Conservation (phyloP, 2,329 filamentous ascomycete species). For the Dactylella cylindrospora region DNA sequence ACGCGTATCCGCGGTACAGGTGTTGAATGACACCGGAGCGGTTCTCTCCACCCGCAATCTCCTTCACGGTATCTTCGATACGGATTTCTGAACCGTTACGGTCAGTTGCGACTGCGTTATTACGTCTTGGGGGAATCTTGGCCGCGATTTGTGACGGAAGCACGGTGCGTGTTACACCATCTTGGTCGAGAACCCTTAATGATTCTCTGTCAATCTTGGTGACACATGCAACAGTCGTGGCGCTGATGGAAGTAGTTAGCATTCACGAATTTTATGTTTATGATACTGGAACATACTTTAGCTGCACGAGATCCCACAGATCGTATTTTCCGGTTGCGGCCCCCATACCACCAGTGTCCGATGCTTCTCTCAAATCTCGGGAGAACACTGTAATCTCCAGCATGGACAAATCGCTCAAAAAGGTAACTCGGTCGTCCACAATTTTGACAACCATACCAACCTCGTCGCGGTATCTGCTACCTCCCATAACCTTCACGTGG, state of each 20-base stretch:
- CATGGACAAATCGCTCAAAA: slow-evolving; percentile 89
- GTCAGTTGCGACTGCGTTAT: slow-evolving; percentile 80
- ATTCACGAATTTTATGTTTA: slow-evolving; percentile 25
- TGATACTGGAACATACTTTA: slow-evolving; percentile 63
- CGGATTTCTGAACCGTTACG: slow-evolving; percentile 91
- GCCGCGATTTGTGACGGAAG: slow-evolving; percentile 91
- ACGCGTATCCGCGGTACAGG: slow-evolving; percentile 89
- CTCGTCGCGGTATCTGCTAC: slow-evolving; percentile 90
- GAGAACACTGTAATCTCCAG: slow-evolving; percentile 96
- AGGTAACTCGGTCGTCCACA: slow-evolving; percentile 84
- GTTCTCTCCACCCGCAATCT: slow-evolving; percentile 75
- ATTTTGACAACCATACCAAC: slow-evolving; percentile 97
- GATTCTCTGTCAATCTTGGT: slow-evolving; percentile 95
- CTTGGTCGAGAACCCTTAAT: slow-evolving; percentile 84
- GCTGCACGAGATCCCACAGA: slow-evolving; percentile 88
- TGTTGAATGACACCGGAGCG: slow-evolving; percentile 87
- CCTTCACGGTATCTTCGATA: slow-evolving; percentile 86
- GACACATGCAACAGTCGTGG: slow-evolving; percentile 86
- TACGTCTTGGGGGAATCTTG: slow-evolving; percentile 77
- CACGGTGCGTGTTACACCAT: slow-evolving; percentile 76
- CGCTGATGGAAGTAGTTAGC: slow-evolving; percentile 55
- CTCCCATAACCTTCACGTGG: slow-evolving; percentile 97
- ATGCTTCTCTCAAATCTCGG: slow-evolving; percentile 90
- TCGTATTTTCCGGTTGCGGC: slow-evolving; percentile 80
- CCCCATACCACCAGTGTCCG: slow-evolving; percentile 83